Base-by-base conservation (phyloP, 768 basidiomycete species). In the Flagelloscypha sp. region DNA sequence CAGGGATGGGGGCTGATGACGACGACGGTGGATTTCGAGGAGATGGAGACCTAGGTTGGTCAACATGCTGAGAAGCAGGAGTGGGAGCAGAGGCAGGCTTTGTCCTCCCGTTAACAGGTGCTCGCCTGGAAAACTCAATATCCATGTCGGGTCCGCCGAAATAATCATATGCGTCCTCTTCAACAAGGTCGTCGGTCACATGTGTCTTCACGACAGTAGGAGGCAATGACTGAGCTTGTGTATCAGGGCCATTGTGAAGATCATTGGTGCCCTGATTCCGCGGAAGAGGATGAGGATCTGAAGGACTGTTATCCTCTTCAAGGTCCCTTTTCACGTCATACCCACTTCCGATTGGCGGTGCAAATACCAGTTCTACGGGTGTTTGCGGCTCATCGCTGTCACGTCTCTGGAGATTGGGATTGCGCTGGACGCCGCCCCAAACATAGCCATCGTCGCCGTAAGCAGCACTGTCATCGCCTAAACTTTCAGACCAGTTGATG, bases 311-410 rank as follows among this genome's bases (percentile, higher is more conserved):
- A n/a, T n/a, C n/a, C n/a, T n/a, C n/a, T n/a, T n/a, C n/a, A n/a
- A n/a, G n/a, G n/a, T n/a, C n/a, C n/a, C 45, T 41, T 18, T 36
- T 37, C 32, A 24, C 33, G 30, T 48, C 47, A 38, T 58, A 59
- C 27, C 49, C 54, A 22, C 47, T 47, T 23, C 50, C 49, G 4
- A 54, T 49, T n/a, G 66, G 61, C 1, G 82, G 82, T 11, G 79
- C 77, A 48, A 83, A 84, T 16, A 84, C 82, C 44, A 84, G 64
- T 42, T 82, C 79, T 24, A 83, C 77, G 1, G 76, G 72, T 1
- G 71, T 66, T 35, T 65, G 63, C 27, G 63, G 66, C 16, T 54
- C 49, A 33, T 42, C 40, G 37, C 30, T 46, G 34, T 19, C 48
- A 40, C 36, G 17, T 20, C 36, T 35, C 42, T 42, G 40, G 34